Percentiles rank a stretch among this genome's conserved stretches.
These are phyloP conservation scores for Carex arenaria DNA, from an alignment of 202 grass and related monocot species.

Conservation along the genomic window DNA sequence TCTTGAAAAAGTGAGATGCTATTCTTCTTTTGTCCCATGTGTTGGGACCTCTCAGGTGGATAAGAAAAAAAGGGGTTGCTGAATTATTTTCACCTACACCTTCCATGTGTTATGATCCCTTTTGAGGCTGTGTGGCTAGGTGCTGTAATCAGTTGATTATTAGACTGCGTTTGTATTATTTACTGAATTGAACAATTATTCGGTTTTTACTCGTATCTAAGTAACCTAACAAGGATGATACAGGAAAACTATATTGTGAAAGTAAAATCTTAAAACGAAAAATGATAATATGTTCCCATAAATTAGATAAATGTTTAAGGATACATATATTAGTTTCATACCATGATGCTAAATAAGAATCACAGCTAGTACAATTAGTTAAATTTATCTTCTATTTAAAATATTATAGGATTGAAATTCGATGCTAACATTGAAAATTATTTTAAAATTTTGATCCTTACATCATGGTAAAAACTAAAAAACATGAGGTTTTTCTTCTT, in stretches of 20 bases:
- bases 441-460: no score
- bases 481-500: no score
- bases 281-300: no score
- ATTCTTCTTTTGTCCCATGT: background rate
- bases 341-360: no score
- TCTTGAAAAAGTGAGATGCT: background rate
- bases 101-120: background rate
- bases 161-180: background rate
- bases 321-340: background rate
- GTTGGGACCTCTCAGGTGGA: background rate
- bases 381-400: no score
- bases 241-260: background rate
- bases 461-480: no score
- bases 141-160: background rate
- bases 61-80: background rate
- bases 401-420: no score
- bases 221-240: background rate
- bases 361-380: no score
- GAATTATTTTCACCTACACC: background rate
- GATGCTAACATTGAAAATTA: no score
- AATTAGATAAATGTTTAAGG: no score
- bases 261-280: background rate
- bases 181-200: background rate
- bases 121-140: background rate
- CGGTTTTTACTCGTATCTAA: background rate